Conservation (phyloP, 305 asterid species). For the Andrographis paniculata region DNA sequence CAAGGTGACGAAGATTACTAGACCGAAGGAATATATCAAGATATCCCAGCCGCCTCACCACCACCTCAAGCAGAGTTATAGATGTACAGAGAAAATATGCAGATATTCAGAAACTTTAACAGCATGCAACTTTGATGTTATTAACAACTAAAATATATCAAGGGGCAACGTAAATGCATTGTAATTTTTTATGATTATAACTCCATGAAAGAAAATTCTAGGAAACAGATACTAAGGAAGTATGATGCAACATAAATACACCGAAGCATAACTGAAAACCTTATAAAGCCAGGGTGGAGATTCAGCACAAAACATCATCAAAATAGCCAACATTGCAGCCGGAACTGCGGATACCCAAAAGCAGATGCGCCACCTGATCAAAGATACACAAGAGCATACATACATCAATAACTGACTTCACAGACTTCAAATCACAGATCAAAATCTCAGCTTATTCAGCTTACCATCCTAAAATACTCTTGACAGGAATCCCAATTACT, state of each 20-base stretch:
- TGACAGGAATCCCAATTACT: conserved; percentile 74
- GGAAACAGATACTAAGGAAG: neutral
- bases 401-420: conserved; percentile 9
- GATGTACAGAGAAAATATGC: neutral
- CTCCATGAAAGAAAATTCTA: neutral
- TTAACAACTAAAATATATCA: neutral
- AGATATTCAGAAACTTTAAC: neutral
- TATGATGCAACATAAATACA: neutral
- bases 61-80: neutral
- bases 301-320: conserved; percentile 85
- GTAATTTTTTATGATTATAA: neutral
- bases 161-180: neutral
- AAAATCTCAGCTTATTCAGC: conserved; percentile 12
- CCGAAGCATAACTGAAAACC: conserved; percentile 29
- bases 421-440: neutral
- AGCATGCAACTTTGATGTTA: neutral
- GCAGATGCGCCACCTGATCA: conserved; percentile 87
- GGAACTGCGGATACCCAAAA: conserved; percentile 81
- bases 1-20: neutral
- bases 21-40: neutral
- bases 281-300: conserved; percentile 94
- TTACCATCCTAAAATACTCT: conserved; percentile 73
- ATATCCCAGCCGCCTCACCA: neutral
- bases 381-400: conserved; percentile 17
- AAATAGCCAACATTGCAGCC: conserved; percentile 61